A percentile compares a stretch with the other conserved stretches of the same genome.
phyloP scores from a whole-genome alignment of 495 filamentous ascomycete genomes.

The Jackrogersella multiformis region DNA sequence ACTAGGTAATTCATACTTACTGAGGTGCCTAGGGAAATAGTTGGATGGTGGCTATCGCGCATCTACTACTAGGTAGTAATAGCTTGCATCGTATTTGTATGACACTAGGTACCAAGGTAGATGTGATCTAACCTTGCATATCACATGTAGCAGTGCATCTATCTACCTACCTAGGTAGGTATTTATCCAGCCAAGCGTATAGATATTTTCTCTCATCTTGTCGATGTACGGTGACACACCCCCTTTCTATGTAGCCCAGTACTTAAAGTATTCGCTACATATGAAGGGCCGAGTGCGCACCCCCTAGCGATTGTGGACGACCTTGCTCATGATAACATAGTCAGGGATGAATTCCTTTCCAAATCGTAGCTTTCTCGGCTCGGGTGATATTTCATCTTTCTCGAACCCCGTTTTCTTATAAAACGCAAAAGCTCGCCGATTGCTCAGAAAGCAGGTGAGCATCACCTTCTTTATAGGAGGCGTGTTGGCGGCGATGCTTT shows the following conservation, averaged over 20 bases:
- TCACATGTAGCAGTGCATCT: background rate
- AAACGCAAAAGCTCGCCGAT: slow-evolving; percentile 67
- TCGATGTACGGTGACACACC: no score
- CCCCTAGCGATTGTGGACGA: slow-evolving; percentile 44
- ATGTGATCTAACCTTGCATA: slow-evolving; percentile 23
- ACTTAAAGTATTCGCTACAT: no score
- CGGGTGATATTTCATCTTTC: slow-evolving; percentile 72
- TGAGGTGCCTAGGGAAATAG: no score
- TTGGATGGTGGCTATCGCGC: no score
- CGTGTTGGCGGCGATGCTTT: slow-evolving; percentile 54
- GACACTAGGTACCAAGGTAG: no score
- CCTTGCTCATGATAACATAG: slow-evolving; percentile 78
- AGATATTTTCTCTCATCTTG: background rate
- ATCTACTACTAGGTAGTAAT: no score
- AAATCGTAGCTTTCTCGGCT: slow-evolving; percentile 67
- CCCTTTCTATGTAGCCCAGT: no score
- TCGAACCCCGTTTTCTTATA: slow-evolving; percentile 75
- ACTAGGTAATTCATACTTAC: no score
- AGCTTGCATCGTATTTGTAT: no score
- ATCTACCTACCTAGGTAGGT: background rate
- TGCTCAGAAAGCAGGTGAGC: slow-evolving; percentile 82
- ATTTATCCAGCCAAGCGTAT: background rate
- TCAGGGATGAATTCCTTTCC: slow-evolving; percentile 71
- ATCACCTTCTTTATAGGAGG: slow-evolving; percentile 75
- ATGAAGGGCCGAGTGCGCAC: no score